Conservation (phyloP, 176 grass and related monocot genomes). For the Triticum dicoccoides region DNA sequence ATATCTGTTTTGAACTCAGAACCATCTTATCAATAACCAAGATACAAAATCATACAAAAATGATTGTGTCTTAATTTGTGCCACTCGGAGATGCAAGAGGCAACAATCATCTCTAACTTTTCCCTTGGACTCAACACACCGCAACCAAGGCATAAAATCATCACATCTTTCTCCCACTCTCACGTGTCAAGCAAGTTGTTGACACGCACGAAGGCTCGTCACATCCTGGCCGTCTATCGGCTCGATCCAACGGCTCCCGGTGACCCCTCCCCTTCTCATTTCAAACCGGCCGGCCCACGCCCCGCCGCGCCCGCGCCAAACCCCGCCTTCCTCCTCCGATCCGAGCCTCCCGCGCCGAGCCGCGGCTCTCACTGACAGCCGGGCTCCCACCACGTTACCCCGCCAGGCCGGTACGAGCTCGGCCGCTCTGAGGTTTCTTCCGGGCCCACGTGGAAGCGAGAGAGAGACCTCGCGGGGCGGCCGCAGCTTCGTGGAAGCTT, state of each 20-base stretch:
- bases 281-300: constrained; percentile 11
- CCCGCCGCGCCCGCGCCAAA: constrained; percentile 40
- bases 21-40: too few species aligned
- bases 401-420: not conserved
- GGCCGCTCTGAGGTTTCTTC: too few species aligned
- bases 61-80: not conserved
- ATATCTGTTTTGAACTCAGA: too few species aligned
- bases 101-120: not conserved
- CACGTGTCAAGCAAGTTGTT: not conserved
- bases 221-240: not conserved
- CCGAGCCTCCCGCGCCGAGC: not conserved
- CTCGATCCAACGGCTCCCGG: not conserved
- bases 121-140: not conserved
- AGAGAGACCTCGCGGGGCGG: not conserved
- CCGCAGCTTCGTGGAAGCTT: constrained; percentile 46
- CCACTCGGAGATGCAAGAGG: not conserved
- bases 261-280: not conserved
- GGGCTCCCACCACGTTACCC: constrained; percentile 14
- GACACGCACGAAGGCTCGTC: not conserved
- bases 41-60: too few species aligned
- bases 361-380: not conserved
- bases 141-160: not conserved
- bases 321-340: not conserved
- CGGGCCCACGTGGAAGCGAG: constrained; percentile 35
- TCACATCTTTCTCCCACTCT: not conserved